Percentiles rank a stretch among this genome's conserved stretches.
Conservation (phyloP, 2,329 filamentous ascomycete genomes). For the Paraphoma sp. region DNA sequence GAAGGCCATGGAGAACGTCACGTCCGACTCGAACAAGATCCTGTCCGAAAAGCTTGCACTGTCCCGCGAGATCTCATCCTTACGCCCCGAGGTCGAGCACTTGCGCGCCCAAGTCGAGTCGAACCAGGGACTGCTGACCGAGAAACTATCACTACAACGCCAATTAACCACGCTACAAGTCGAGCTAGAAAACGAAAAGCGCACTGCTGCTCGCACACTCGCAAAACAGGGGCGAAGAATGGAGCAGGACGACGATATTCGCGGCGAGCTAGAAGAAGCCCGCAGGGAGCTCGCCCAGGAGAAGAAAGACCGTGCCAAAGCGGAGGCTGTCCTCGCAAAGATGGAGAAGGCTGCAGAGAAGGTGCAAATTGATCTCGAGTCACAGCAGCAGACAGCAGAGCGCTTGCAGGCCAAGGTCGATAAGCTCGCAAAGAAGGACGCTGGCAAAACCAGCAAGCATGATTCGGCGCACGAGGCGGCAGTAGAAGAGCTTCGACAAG, state of each 20-base stretch:
- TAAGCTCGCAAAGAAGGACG: conserved; percentile 41
- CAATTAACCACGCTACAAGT: conserved; percentile 79
- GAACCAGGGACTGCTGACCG: conserved; percentile 73
- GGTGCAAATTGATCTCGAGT: conserved; percentile 39
- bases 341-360: conserved; percentile 43
- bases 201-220: conserved; percentile 66
- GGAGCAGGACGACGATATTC: conserved; percentile 56
- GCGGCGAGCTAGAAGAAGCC: conserved; percentile 52
- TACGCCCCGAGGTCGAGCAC: conserved; percentile 69
- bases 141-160: conserved; percentile 81
- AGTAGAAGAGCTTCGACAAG: conserved; percentile 38
- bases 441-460: conserved; percentile 44
- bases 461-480: conserved; percentile 39
- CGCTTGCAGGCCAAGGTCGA: conserved; percentile 42
- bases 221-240: conserved; percentile 58
- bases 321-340: conserved; percentile 46
- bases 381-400: conserved; percentile 38
- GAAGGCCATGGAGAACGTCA: conserved; percentile 69
- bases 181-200: conserved; percentile 82
- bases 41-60: conserved; percentile 70
- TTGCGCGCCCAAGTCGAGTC: conserved; percentile 63
- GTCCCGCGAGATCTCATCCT: conserved; percentile 62
- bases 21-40: conserved; percentile 73
- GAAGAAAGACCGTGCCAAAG: conserved; percentile 54
- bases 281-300: conserved; percentile 55